Evolutionary conservation across 257 asterid genomes (phyloP).

Genomic region (Nyctanthes arbortristis): DNA sequence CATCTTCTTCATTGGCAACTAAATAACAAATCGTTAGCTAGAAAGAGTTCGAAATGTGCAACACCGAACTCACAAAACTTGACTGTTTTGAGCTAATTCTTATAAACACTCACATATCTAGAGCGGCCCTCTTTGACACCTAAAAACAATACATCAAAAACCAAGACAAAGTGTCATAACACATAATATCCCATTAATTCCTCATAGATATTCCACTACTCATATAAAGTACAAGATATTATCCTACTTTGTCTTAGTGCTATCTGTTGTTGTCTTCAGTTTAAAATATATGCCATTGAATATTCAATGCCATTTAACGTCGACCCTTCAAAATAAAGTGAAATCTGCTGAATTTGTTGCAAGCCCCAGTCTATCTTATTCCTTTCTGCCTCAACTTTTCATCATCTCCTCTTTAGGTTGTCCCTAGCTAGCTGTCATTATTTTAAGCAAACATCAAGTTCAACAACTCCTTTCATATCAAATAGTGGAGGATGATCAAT

Average conservation of each 20-base stretch:
- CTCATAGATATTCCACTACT: conserved; percentile 5
- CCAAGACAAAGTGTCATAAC: no score
- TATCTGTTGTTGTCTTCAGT: conserved; percentile 31
- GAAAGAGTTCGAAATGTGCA: no score
- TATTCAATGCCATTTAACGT: no score
- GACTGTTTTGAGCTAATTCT: no score
- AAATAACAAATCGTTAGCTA: no score
- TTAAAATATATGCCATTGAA: background rate
- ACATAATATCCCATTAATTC: no score
- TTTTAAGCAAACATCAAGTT: background rate
- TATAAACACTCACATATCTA: no score
- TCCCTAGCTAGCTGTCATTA: background rate
- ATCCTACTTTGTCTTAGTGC: conserved; percentile 31
- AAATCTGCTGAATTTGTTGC: conserved; percentile 1
- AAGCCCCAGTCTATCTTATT: conserved; percentile 7
- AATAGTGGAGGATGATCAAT: conserved; percentile 12
- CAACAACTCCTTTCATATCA: background rate
- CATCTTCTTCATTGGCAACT: no score
- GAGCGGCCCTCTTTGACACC: no score
- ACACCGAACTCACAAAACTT: no score
- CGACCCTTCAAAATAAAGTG: background rate
- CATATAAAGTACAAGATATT: conserved; percentile 20
- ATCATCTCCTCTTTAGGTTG: background rate
- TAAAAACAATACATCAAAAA: no score
- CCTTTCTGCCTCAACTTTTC: background rate